Percentiles rank a stretch among this genome's conserved stretches.
Evolutionary conservation across 225 moss, liverwort and hornwort species (phyloP).

Genomic region (Pseudisothecium myosuroides): DNA sequence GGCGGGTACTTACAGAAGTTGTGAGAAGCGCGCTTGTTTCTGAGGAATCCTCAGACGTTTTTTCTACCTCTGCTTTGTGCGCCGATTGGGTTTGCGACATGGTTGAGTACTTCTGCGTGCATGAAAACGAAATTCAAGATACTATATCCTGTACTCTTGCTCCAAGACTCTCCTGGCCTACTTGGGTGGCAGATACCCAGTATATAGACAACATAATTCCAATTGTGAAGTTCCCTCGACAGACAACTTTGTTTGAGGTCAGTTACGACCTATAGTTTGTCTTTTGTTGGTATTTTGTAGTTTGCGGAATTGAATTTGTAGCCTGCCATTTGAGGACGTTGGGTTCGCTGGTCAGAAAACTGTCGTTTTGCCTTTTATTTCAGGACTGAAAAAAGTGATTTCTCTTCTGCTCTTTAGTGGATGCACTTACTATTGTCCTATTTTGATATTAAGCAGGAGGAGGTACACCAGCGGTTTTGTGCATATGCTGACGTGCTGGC

Average conservation of each 20-base stretch:
- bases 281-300: not conserved
- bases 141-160: slow-evolving; percentile 56
- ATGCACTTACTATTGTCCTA: not conserved
- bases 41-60: slow-evolving; percentile 30
- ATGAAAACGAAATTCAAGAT: slow-evolving; percentile 45
- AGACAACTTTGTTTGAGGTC: slow-evolving; percentile 26
- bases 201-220: slow-evolving; percentile 9
- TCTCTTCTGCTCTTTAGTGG: not conserved
- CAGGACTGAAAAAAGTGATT: not conserved
- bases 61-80: slow-evolving; percentile 24
- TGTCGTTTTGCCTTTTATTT: not conserved
- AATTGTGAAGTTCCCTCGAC: slow-evolving; percentile 9
- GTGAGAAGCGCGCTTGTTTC: slow-evolving; percentile 55
- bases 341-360: not conserved
- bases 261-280: not conserved
- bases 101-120: slow-evolving; percentile 37
- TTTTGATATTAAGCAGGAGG: slow-evolving; percentile 28
- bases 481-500: slow-evolving; percentile 58
- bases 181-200: slow-evolving; percentile 38
- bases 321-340: not conserved
- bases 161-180: slow-evolving; percentile 54
- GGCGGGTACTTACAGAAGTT: slow-evolving; percentile 46
- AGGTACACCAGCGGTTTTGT: slow-evolving; percentile 56
- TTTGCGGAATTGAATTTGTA: not conserved
- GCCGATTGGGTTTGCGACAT: slow-evolving; percentile 61